phyloP scores from a whole-genome alignment of 208 protist genomes.

The Crithidia thermophila region DNA sequence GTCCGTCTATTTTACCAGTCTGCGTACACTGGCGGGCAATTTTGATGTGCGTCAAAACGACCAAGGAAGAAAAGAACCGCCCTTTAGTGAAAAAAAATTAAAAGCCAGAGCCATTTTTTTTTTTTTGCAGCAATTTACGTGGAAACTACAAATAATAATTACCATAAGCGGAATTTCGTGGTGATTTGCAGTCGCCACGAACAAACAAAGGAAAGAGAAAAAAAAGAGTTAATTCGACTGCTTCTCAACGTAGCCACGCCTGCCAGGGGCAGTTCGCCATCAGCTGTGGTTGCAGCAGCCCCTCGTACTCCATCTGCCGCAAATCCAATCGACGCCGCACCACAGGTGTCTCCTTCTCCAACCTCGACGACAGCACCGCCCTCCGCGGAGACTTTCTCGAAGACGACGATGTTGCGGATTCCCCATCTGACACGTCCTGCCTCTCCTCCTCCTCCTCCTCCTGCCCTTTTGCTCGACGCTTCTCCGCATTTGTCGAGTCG shows the following conservation, averaged over 20 bases:
- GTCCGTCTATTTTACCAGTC: too few species aligned
- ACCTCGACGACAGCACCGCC: too few species aligned
- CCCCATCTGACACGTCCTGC: not conserved
- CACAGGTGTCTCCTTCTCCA: not conserved
- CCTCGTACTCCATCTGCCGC: constrained; percentile 63
- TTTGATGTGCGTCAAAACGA: too few species aligned
- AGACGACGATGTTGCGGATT: constrained; percentile 7
- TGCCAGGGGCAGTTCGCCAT: constrained; percentile 73
- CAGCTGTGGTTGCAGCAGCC: constrained; percentile 53
- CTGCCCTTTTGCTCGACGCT: too few species aligned
- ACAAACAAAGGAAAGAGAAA: not conserved
- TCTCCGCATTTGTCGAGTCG: too few species aligned
- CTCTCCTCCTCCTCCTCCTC: not conserved
- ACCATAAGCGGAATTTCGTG: too few species aligned
- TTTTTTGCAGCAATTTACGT: not conserved
- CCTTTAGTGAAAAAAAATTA: too few species aligned
- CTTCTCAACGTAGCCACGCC: constrained; percentile 21
- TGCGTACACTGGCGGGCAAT: too few species aligned
- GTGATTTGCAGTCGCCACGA: too few species aligned
- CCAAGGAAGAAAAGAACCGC: too few species aligned
- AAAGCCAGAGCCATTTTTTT: too few species aligned
- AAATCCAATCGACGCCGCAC: constrained; percentile 39
- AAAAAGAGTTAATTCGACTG: not conserved
- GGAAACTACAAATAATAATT: too few species aligned
- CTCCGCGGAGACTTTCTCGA: not conserved